These are phyloP conservation scores for Meira miltonrushii DNA, from an alignment of 1,284 basidiomycete genomes.

Conservation along the genomic window DNA sequence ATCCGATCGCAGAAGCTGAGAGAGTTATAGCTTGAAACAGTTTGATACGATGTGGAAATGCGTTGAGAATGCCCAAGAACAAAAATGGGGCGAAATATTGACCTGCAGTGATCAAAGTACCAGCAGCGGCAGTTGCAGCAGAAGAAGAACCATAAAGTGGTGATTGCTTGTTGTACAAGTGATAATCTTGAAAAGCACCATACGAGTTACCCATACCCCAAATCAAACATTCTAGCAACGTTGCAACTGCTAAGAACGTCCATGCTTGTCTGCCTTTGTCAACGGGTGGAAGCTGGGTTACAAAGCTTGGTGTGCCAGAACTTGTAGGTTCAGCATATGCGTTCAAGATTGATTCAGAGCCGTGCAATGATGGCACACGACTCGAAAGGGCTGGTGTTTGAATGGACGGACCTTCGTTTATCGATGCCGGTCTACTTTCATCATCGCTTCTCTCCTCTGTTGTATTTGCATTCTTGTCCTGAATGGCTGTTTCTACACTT, in stretches of 20 bases:
- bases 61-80: conserved; percentile 21
- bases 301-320: too few relatives aligned
- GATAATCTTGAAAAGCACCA: conserved; percentile 46
- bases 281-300: background rate
- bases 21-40: conserved; percentile 19
- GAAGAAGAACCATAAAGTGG: conserved; percentile 21
- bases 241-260: background rate
- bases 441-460: too few relatives aligned
- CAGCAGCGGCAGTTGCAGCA: conserved; percentile 21
- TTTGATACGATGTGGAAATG: conserved; percentile 23
- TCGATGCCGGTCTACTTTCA: too few relatives aligned
- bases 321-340: too few relatives aligned
- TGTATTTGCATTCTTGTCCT: too few relatives aligned
- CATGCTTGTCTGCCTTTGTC: conserved; percentile 2
- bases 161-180: conserved; percentile 22
- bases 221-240: conserved; percentile 5
- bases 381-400: too few relatives aligned
- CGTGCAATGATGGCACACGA: too few relatives aligned
- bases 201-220: conserved; percentile 36
- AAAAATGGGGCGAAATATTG: conserved; percentile 29
- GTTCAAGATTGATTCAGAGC: too few relatives aligned
- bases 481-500: too few relatives aligned
- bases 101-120: conserved; percentile 22
- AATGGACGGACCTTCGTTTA: too few relatives aligned
- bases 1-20: conserved; percentile 15